These are phyloP conservation scores for Xylaria sp. DNA, from an alignment of 2,329 filamentous ascomycete species.

Conservation along the genomic window DNA sequence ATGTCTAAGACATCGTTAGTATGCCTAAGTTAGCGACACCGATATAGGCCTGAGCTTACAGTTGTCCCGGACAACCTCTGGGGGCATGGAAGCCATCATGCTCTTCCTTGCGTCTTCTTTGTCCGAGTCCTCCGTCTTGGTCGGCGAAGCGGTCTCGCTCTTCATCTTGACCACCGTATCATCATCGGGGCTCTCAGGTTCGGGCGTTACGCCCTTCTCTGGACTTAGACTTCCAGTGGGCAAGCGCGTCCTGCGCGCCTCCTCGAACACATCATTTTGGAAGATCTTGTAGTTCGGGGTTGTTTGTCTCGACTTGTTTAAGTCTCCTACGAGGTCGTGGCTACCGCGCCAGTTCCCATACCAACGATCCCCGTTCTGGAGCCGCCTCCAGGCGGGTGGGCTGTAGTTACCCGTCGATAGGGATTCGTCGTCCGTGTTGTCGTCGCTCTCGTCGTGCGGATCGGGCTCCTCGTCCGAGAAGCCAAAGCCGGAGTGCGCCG, in stretches of 20 bases:
- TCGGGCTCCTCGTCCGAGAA: constrained; percentile 42
- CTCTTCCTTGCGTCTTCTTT: constrained; percentile 28
- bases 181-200: constrained; percentile 41
- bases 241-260: constrained; percentile 57
- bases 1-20: constrained; percentile 63
- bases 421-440: constrained; percentile 44
- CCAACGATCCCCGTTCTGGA: constrained; percentile 61
- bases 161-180: constrained; percentile 45
- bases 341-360: constrained; percentile 63
- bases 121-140: constrained; percentile 21
- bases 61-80: constrained; percentile 48
- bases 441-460: constrained; percentile 44
- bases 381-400: constrained; percentile 63
- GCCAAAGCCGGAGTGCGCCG: constrained; percentile 47
- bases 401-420: constrained; percentile 60
- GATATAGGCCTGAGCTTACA: constrained; percentile 45
- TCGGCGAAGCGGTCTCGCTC: constrained; percentile 32
- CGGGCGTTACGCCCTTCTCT: constrained; percentile 55
- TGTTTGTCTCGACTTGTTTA: constrained; percentile 31
- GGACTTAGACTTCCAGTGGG: constrained; percentile 60
- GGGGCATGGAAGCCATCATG: constrained; percentile 35
- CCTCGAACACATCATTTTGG: constrained; percentile 46
- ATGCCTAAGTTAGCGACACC: not conserved
- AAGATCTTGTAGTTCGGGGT: constrained; percentile 26
- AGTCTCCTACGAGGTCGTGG: constrained; percentile 56